A percentile compares a stretch with the other conserved stretches of the same genome.
Conservation (phyloP, 2,329 filamentous ascomycete species). For the Fusarium vanettenii region DNA sequence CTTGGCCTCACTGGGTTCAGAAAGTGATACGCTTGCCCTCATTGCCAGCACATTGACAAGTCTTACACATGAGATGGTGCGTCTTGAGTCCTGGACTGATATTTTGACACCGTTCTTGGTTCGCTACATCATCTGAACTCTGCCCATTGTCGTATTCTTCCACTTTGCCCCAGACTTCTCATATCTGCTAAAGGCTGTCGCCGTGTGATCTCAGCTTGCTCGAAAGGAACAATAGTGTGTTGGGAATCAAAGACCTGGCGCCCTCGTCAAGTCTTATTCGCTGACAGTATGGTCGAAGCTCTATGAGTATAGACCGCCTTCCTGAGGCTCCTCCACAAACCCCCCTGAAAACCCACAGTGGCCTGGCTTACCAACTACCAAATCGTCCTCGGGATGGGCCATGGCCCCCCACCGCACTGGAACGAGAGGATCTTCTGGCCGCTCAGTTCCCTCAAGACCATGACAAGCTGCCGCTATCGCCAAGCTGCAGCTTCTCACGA, state of each 20-base stretch:
- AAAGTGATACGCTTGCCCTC: too few species aligned
- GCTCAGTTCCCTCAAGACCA: neutral
- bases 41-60: too few species aligned
- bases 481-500: conserved; percentile 14
- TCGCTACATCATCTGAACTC: neutral
- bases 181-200: neutral
- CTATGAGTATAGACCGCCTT: neutral
- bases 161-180: neutral
- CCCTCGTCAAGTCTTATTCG: neutral
- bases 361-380: neutral
- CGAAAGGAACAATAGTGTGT: neutral
- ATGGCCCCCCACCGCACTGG: conserved; percentile 12
- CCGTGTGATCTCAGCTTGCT: neutral
- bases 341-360: neutral
- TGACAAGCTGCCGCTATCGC: conserved; percentile 21
- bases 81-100: too few species aligned
- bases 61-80: too few species aligned
- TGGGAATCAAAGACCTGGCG: neutral
- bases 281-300: neutral
- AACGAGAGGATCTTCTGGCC: neutral
- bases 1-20: too few species aligned
- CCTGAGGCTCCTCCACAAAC: neutral
- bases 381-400: neutral
- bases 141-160: neutral
- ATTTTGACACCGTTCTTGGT: neutral